Base-by-base conservation (phyloP, 176 grass and related monocot species). In the Aegilops speltoides region DNA sequence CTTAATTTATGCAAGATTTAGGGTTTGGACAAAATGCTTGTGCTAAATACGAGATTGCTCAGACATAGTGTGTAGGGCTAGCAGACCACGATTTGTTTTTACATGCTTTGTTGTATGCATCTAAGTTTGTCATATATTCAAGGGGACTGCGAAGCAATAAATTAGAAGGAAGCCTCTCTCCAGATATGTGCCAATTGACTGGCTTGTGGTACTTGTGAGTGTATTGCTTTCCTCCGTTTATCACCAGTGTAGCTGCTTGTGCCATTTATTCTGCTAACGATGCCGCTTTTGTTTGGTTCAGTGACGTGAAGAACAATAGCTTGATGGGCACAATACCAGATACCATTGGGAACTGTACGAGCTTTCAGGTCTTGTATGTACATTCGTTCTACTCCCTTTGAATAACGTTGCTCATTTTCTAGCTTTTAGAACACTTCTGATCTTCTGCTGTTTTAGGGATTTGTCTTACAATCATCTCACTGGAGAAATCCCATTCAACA, bases 161-260 rank as follows among this genome's bases (percentile, higher is more conserved):
- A 48, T 91, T 99, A 80, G 91, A 97, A 83, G 97, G 97, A 75
- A 89, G 77, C 86, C 87, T 99, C 23, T 97, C 92, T 64, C 85
- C 92, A 5, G 97, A 99, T 74, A 99, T 97, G 81, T 99, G 97
- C 77, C 97, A 99, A 69, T 83, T 99, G 68, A 99, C 97, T 13
- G 92, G 97, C 54, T 88, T 99, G 87, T 99, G 97, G 97, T 99
- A 94, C 80, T 99, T 99, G 97, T 99, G 87, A 78, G 97, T 93
- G 13, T 22, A 28, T 16, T 59, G 33, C 64, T 26, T 33, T 79
- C 52, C n/a, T 70, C 62, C 14, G 0, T 86, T 37, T 82, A 38
- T 64, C 41, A 23, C n/a, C 12, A 56, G 3, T 29, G 12, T 23
- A 56, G 13, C 45, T 32, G 23, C 23, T 74, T 62, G 15, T 86